Evolutionary conservation across 495 filamentous ascomycete genomes (phyloP).

Genomic region (Neurospora sp.): DNA sequence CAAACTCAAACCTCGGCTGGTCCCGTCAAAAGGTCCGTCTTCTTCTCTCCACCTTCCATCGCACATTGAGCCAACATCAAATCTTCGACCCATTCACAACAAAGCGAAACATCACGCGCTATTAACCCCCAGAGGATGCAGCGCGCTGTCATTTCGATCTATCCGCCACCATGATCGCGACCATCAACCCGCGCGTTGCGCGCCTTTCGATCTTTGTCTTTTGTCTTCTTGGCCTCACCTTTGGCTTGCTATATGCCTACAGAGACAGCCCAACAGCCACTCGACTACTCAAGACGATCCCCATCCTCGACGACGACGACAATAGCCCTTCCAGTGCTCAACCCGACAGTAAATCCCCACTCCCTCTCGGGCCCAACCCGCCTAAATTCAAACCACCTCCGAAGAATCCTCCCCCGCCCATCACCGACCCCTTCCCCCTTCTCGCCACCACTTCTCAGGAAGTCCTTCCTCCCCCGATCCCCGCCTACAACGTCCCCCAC

Average conservation of each 20-base stretch:
- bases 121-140: background rate
- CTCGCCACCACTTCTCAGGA: slow-evolving; percentile 14
- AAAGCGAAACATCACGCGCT: background rate
- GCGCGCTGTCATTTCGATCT: background rate
- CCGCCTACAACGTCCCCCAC: slow-evolving; percentile 29
- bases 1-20: background rate
- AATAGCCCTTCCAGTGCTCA: background rate
- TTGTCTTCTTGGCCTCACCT: slow-evolving; percentile 9
- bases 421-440: slow-evolving; percentile 25
- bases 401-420: slow-evolving; percentile 34
- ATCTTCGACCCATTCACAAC: background rate
- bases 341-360: slow-evolving; percentile 15
- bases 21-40: background rate
- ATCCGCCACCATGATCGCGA: background rate
- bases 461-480: slow-evolving; percentile 26
- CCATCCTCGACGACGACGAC: slow-evolving; percentile 13
- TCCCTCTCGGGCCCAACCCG: background rate
- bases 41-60: background rate
- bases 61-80: background rate
- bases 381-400: slow-evolving; percentile 27
- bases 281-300: slow-evolving; percentile 14
- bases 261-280: slow-evolving; percentile 6
- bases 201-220: background rate
- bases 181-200: background rate
- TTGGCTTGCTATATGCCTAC: slow-evolving; percentile 15